Evolutionary conservation across 140 eudicot species (phyloP), one percentile per base, ranked within the genome.

Genomic region (Oenanthe javanica): DNA sequence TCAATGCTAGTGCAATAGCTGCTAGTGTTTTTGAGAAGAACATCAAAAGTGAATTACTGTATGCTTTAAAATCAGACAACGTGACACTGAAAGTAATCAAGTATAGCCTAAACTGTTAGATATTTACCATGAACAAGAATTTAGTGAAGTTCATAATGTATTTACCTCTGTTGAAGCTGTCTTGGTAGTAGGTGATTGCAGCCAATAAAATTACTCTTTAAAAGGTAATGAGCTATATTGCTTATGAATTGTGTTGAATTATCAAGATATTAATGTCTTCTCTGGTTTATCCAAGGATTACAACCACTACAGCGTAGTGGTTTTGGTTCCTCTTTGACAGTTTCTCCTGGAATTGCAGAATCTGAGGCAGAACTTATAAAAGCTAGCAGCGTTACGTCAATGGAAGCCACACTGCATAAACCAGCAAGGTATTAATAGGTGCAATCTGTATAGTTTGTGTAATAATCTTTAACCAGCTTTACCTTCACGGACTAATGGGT

Each of bases 341-440:
- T 23, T 63, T 42, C 13, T 66, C 61, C 79, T 82, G 31, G 73
- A 9, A 84, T 67, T 82, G 52, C 45, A 79, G 79, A 83, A 42
- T 45, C 85, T 27, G 67, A 57, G 72, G 48, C 4, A 14, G 75
- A 61, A 10, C 23, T 61, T 14, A 47, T 23, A 0, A 80, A 46
- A 49, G 76, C 80, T 12, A 86, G 75, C 74, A 18, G 78, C 43
- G 81, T 78, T 47, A 47, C 31, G 51, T 77, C 82, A 84, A 38
- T 66, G 48, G 91, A 91, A 72, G 83, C 89, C 79, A 82, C 87
- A 73, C 88, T 90, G 81, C 86, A 79, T 70, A 90, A 86, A 79
- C 99, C 99, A n/a, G 75, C 80, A 84, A 88, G 97, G 97, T 92
- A 84, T 45, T 36, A 76, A 38, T 78, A 72, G 79, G 9, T 11